These are phyloP conservation scores for Candida mesenterica DNA, from an alignment of 1,139 yeast genomes.

Conservation along the genomic window DNA sequence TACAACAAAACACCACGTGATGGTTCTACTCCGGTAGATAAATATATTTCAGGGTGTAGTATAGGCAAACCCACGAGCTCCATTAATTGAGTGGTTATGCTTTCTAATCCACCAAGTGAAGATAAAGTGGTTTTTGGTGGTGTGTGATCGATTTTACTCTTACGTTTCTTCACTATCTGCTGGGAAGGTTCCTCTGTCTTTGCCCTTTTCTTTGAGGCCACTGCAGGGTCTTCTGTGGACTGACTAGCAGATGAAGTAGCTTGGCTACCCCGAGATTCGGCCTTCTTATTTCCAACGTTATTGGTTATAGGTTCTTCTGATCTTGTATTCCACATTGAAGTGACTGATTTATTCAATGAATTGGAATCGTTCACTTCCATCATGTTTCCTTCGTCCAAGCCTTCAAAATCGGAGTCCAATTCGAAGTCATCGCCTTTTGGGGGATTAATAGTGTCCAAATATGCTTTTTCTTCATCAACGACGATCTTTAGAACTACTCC, in stretches of 20 bases:
- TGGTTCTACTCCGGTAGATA: constrained; percentile 88
- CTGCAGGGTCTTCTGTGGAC: constrained; percentile 12
- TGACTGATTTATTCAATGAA: constrained; percentile 72
- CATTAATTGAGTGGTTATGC: constrained; percentile 77
- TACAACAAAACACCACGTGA: constrained; percentile 94
- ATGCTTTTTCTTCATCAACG: constrained; percentile 41
- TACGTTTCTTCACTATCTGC: constrained; percentile 34
- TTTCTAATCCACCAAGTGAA: constrained; percentile 87
- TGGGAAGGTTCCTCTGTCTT: constrained; percentile 23
- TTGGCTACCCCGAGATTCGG: constrained; percentile 9
- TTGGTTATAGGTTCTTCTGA: constrained; percentile 9
- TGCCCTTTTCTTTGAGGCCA: constrained; percentile 25
- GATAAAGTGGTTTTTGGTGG: constrained; percentile 70
- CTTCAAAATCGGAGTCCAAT: constrained; percentile 36
- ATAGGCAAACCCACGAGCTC: constrained; percentile 91
- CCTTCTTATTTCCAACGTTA: constrained; percentile 8
- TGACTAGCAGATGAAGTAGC: constrained; percentile 10
- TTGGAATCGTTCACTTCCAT: constrained; percentile 64
- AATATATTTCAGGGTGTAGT: constrained; percentile 87
- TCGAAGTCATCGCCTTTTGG: constrained; percentile 20
- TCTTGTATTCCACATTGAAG: constrained; percentile 58
- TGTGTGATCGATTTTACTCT: constrained; percentile 54
- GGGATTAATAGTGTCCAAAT: constrained; percentile 29
- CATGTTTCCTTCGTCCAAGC: constrained; percentile 38
- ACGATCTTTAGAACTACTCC: constrained; percentile 51